phyloP scores from a whole-genome alignment of 2,329 filamentous ascomycete genomes.

The Helotiales sp. region DNA sequence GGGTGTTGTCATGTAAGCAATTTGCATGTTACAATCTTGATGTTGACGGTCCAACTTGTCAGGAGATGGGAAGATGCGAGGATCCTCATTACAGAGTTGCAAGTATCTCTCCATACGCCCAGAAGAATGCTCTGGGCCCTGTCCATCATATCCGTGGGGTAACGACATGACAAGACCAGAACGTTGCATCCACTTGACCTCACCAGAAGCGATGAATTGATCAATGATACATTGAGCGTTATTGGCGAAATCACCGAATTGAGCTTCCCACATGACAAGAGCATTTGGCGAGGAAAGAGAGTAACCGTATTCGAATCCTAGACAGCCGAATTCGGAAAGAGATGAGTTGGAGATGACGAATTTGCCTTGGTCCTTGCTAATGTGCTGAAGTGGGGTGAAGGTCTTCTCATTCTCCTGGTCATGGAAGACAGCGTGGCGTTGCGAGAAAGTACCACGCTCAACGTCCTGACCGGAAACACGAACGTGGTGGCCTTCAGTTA shows the following conservation, averaged over 20 bases:
- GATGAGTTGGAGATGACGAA: conserved; percentile 98
- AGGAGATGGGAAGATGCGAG: conserved; percentile 81
- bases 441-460: conserved; percentile 98
- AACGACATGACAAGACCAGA: conserved; percentile 95
- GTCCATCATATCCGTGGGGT: conserved; percentile 96
- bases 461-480: conserved; percentile 98
- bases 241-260: conserved; percentile 99
- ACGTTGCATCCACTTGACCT: conserved; percentile 98
- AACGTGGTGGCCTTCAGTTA: conserved; percentile 92
- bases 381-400: conserved; percentile 87
- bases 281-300: conserved; percentile 95
- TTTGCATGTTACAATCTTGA: conserved; percentile 99
- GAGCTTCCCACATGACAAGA: conserved; percentile 98
- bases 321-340: conserved; percentile 66
- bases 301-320: conserved; percentile 99
- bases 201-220: conserved; percentile 96
- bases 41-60: conserved; percentile 96
- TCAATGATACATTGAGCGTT: conserved; percentile 99
- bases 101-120: conserved; percentile 96
- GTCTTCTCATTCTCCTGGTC: conserved; percentile 94
- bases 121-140: conserved; percentile 97
- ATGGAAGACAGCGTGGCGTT: conserved; percentile 95
- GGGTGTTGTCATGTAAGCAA: conserved; percentile 95
- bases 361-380: conserved; percentile 88
- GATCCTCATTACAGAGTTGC: conserved; percentile 96